These are phyloP conservation scores for Chytriomyces hyalinus DNA, from an alignment of 192 early-diverging fungal species.

Conservation along the genomic window DNA sequence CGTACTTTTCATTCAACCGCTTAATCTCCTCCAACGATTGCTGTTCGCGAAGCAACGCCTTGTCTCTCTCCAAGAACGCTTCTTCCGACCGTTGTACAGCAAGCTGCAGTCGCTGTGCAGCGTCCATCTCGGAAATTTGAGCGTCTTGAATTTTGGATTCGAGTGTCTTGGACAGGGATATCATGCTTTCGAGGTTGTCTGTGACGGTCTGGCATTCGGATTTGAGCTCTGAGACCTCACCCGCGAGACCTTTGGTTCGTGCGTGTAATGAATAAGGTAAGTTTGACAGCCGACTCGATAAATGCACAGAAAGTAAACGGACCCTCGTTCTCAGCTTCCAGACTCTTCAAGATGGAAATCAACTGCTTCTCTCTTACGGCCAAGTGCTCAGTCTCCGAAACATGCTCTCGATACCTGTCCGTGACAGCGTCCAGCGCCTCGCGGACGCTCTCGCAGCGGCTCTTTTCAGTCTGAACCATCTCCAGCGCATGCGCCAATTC, in stretches of 20 bases:
- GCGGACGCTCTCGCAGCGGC: slow-evolving; percentile 30
- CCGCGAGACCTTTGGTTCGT: neutral
- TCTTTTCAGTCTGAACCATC: slow-evolving; percentile 7
- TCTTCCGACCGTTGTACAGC: slow-evolving; percentile 37
- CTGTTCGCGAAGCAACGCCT: slow-evolving; percentile 46
- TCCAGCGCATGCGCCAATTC: slow-evolving; percentile 1
- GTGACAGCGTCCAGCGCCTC: slow-evolving; percentile 47
- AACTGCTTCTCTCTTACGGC: slow-evolving; percentile 47
- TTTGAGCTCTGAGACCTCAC: slow-evolving; percentile 11
- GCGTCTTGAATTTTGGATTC: slow-evolving; percentile 27
- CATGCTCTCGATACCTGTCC: slow-evolving; percentile 44
- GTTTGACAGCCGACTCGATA: neutral
- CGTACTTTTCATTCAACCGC: slow-evolving; percentile 39
- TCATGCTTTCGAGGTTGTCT: slow-evolving; percentile 22
- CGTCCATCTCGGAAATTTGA: slow-evolving; percentile 30
- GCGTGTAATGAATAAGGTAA: neutral
- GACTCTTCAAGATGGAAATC: slow-evolving; percentile 37
- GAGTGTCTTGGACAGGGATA: slow-evolving; percentile 7
- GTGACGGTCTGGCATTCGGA: slow-evolving; percentile 16
- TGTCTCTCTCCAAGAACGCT: slow-evolving; percentile 50
- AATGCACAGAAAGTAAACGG: neutral
- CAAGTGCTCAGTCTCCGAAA: slow-evolving; percentile 40
- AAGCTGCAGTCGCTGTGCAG: neutral
- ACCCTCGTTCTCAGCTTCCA: slow-evolving; percentile 48
- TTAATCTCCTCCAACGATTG: slow-evolving; percentile 41